These are phyloP conservation scores for Dissophora globulifera DNA, from an alignment of 192 early-diverging fungal genomes.

Conservation along the genomic window DNA sequence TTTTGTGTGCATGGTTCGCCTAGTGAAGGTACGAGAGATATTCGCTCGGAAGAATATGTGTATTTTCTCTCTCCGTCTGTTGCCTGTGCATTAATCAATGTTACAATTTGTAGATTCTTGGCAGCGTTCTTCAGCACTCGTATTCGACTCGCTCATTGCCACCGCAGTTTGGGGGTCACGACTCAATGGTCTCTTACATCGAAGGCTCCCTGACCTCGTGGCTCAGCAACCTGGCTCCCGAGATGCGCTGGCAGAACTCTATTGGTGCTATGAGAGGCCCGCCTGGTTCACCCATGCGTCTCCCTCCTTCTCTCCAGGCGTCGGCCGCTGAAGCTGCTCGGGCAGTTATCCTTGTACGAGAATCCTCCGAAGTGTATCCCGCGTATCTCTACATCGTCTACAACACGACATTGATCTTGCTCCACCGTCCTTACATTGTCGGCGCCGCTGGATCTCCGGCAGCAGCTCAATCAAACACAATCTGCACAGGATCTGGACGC, in stretches of 20 bases:
- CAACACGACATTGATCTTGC: slow-evolving; percentile 56
- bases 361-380: slow-evolving; percentile 40
- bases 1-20: slow-evolving; percentile 44
- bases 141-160: slow-evolving; percentile 49
- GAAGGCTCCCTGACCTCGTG: slow-evolving; percentile 50
- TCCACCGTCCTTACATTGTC: slow-evolving; percentile 64
- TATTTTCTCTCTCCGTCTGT: background rate
- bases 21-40: slow-evolving; percentile 33
- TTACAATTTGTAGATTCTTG: slow-evolving; percentile 27
- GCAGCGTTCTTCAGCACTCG: slow-evolving; percentile 49
- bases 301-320: slow-evolving; percentile 16
- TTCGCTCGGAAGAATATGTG: background rate
- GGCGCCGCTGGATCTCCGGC: slow-evolving; percentile 53
- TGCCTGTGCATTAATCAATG: background rate
- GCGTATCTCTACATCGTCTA: slow-evolving; percentile 55
- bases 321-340: slow-evolving; percentile 20
- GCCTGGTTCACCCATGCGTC: slow-evolving; percentile 34
- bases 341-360: slow-evolving; percentile 22
- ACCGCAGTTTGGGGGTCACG: slow-evolving; percentile 50
- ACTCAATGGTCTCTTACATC: slow-evolving; percentile 50
- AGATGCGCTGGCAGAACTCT: slow-evolving; percentile 52
- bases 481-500: slow-evolving; percentile 52
- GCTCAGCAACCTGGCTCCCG: slow-evolving; percentile 47
- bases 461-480: slow-evolving; percentile 46
- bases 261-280: slow-evolving; percentile 24